Base-by-base conservation (phyloP, 176 grass and related monocot genomes). In the Carex cristatella region DNA sequence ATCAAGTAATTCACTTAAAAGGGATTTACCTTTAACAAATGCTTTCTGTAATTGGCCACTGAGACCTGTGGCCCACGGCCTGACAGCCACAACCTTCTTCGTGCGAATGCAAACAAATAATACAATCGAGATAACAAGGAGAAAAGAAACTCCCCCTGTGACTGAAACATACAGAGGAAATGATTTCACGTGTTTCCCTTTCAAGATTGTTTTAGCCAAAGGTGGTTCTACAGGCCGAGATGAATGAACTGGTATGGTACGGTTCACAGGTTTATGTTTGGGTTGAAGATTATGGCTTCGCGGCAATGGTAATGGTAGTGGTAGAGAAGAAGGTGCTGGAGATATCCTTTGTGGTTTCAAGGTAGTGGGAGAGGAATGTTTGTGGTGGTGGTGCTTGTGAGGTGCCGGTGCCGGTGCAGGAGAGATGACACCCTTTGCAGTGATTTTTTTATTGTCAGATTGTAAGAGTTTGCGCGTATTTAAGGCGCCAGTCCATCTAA, bases 31-130 rank as follows among this genome's bases (percentile, higher is more conserved):
- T 87, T 90, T 94, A 4, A 90, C 90, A 64, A 94, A 92, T 1
- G 94, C 88, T 72, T 85, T 97, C 63, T 90, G 90, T 64, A 92
- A 86, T 86, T 94, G 92, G 10, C 92, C 94, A 86, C 82, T 94
- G 13, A 91, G 79, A 11, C 88, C 94, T 28, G 91, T 90, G 4
- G 84, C 79, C 91, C 90, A 97, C 0, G 92, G 94, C 87, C 87
- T 64, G 49, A 97, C 88, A 74, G 81, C 87, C 77, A 92, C 88
- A 84, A 94, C 90, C 64, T 88, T 94, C 62, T 54, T 92, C 27
- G 84, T 84, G 48, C 82, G 80, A 79, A 81, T 90, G 18, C 64
- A 92, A 51, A 87, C 16, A 78, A 94, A 83, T 28, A 92, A 38
- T 7, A 61, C 80, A 61, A 69, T 64, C 2, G 67, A 85, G 31